These are phyloP conservation scores for Yamadazyma atmosphaerica DNA, from an alignment of 1,139 yeast species.

Conservation along the genomic window DNA sequence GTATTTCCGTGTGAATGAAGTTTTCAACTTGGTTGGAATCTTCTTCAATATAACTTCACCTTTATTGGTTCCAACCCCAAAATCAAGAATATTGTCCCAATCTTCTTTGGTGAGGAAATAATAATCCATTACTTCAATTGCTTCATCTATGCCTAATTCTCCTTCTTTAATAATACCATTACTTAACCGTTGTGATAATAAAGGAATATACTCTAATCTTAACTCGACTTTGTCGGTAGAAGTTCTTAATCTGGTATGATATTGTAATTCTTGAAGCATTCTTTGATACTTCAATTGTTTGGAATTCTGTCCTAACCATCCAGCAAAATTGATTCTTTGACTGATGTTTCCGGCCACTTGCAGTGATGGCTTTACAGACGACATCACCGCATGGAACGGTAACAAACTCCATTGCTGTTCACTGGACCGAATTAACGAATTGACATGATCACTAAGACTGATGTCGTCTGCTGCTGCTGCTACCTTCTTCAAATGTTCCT, in stretches of 20 bases:
- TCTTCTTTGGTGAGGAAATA: slow-evolving; percentile 88
- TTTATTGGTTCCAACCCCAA: slow-evolving; percentile 66
- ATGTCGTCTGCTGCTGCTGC: slow-evolving; percentile 86
- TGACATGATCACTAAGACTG: slow-evolving; percentile 78
- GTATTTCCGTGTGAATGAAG: slow-evolving; percentile 84
- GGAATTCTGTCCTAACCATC: slow-evolving; percentile 91
- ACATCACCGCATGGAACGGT: slow-evolving; percentile 89
- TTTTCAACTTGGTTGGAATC: slow-evolving; percentile 72
- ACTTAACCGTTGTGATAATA: slow-evolving; percentile 55
- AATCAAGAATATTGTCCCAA: slow-evolving; percentile 84
- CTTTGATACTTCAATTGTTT: slow-evolving; percentile 78
- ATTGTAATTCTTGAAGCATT: slow-evolving; percentile 80
- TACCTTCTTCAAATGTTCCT: slow-evolving; percentile 59
- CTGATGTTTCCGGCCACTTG: slow-evolving; percentile 71
- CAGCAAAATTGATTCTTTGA: slow-evolving; percentile 75
- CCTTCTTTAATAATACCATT: slow-evolving; percentile 52
- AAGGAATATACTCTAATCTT: slow-evolving; percentile 75
- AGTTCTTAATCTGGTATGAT: slow-evolving; percentile 80
- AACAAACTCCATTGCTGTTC: slow-evolving; percentile 96
- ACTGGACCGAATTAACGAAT: slow-evolving; percentile 77
- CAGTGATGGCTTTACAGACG: slow-evolving; percentile 80
- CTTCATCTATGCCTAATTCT: slow-evolving; percentile 62
- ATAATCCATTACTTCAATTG: slow-evolving; percentile 72
- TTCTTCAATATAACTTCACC: slow-evolving; percentile 50
- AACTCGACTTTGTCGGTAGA: slow-evolving; percentile 76